phyloP scores from a whole-genome alignment of 2,329 filamentous ascomycete species.

The Shiraia bambusicola region DNA sequence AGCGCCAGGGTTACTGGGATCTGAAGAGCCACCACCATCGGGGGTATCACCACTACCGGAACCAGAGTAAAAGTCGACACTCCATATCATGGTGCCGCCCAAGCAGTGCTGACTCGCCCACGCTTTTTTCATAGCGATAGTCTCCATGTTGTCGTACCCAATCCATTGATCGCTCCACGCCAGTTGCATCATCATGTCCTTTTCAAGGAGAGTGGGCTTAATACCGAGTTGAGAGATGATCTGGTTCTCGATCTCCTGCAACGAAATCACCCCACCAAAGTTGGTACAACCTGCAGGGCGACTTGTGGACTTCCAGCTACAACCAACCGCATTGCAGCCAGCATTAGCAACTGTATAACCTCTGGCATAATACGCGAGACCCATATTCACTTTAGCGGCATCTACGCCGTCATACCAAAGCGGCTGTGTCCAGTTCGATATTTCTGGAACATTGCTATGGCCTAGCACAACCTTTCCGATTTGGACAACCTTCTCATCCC shows the following conservation, averaged over 20 bases:
- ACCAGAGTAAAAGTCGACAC: conserved; percentile 15
- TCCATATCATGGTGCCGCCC: conserved; percentile 28
- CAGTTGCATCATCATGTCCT: conserved; percentile 37
- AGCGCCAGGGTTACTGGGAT: background rate
- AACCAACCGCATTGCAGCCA: conserved; percentile 38
- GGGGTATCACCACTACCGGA: conserved; percentile 4
- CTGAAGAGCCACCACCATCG: conserved; percentile 4
- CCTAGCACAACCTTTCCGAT: conserved; percentile 14
- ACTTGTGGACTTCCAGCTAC: conserved; percentile 21
- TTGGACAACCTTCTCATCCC: conserved; percentile 38
- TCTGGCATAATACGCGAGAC: conserved; percentile 50
- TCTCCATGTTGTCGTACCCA: conserved; percentile 43
- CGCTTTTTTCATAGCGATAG: conserved; percentile 48
- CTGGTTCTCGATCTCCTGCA: conserved; percentile 37
- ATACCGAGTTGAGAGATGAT: conserved; percentile 24
- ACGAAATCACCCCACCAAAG: conserved; percentile 32
- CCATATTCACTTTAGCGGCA: conserved; percentile 47
- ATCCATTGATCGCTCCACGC: conserved; percentile 41
- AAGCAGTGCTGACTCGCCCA: conserved; percentile 39
- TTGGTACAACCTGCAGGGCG: conserved; percentile 23
- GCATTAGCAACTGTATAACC: conserved; percentile 27
- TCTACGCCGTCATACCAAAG: conserved; percentile 50
- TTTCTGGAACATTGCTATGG: conserved; percentile 53
- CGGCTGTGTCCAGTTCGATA: conserved; percentile 44
- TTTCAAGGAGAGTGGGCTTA: conserved; percentile 21